Evolutionary conservation across 257 asterid species (phyloP), one percentile per base, ranked within the genome.

Genomic region (Euphrasia confusa): DNA sequence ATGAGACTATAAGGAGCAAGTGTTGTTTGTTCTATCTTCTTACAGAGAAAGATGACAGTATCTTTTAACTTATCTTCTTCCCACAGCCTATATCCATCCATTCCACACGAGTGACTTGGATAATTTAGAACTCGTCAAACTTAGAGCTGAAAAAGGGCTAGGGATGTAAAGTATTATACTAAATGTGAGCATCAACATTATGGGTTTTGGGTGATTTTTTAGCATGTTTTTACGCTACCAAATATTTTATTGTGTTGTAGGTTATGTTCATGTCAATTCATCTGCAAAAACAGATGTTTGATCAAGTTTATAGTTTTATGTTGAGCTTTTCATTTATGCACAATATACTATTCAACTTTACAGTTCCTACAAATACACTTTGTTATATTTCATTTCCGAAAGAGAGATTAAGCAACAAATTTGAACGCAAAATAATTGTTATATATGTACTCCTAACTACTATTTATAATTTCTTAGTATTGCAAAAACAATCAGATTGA

Each of bases 151-250:
- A 17, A 52, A 55, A 52, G 58, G 26, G 12, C 37, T 15, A 40
- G 10, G 68, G 48, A 54, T 66, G 67, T 75, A 54, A 65, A 12
- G 12, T 52, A 18, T 54, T 18, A 9, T 66, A 49, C 14, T 17
- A 28, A n/a, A 30, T 33, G 45, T 12, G 50, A 62, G 48, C 44
- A 49, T 39, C 64, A n/a, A n/a, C n/a, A 13, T 39, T 57, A 27
- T 53, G 2, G 45, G 5, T 55, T 58, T 52, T 52, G 14, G 39
- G 49, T 54, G 15, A 21, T 50, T 21, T 13, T 12, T 10, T 52
- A 40, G 44, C 60, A 48, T 17, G 47, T 59, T 48, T 12, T 32
- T 17, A 59, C 39, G 52, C 7, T 37, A 26, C 47, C 9, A 14
- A 30, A 30, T 30, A 21, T 21, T 21, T 21, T 21, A 21, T 21